Evolutionary conservation across 2,329 filamentous ascomycete genomes (phyloP), one percentile per base, ranked within the genome.

Genomic region (Chaetomium sp.): DNA sequence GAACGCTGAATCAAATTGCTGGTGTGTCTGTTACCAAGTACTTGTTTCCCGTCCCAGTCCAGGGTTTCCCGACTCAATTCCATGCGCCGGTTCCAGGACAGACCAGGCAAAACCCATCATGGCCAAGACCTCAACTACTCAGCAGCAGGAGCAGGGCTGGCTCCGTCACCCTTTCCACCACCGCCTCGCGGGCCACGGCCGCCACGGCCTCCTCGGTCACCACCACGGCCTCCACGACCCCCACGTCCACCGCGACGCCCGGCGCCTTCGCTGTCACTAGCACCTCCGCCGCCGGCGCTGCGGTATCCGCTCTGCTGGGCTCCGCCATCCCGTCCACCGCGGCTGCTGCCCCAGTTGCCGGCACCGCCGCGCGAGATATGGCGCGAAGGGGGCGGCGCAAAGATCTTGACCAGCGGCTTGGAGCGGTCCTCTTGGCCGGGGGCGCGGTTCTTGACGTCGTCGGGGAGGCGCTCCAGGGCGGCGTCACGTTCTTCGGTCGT

Each of bases 331-430:
- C 76, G 74, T 49, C 86, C 82, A 48, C 87, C 80, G 61, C 77
- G 76, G 70, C 80, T 87, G 66, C 77, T 80, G 47, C 85, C 85
- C 83, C 84, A 87, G 64, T 77, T 85, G 47, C 83, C 84, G 38
- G 84, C 82, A 53, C 84, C 84, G 52, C 84, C 84, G 48, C 88
- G 83, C 63, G 69, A 80, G 66, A 77, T 82, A 32, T 76, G 67
- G 65, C 79, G 81, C 59, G 69, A 78, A 59, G 69, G 77, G 64
- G 82, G 84, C 47, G 87, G 85, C 67, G 88, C 83, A 74, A 91
- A 96, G 66, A 91, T 82, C 76, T 91, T 91, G 58, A 95, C 85
- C 55, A 89, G 81, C 11, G 90, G 89, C 72, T 87, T 88, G 60
- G 86, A 87, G 60, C 88, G 84, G 61, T 90, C 87, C 65, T 86